Evolutionary conservation across 2,329 filamentous ascomycete species (phyloP).

Genomic region (Cryphonectria radicalis): DNA sequence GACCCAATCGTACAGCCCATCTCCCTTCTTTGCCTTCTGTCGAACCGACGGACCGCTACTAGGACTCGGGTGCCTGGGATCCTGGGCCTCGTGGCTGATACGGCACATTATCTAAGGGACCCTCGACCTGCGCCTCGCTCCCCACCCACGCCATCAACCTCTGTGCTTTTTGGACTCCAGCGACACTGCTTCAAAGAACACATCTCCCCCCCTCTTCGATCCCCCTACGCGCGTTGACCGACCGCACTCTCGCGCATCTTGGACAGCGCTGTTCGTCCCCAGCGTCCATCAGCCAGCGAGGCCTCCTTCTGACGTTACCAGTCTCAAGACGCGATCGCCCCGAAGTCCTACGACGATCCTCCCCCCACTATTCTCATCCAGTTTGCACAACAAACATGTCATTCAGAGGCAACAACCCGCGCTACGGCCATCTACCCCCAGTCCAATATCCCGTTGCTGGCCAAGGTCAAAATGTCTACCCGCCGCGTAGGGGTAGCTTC

Average conservation of each 20-base stretch:
- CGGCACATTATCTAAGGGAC: not conserved
- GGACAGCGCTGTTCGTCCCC: slow-evolving; percentile 10
- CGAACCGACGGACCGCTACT: slow-evolving; percentile 4
- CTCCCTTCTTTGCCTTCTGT: not conserved
- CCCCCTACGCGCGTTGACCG: not conserved
- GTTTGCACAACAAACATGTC: slow-evolving; percentile 57
- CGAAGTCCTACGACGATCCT: slow-evolving; percentile 6
- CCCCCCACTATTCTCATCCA: not conserved
- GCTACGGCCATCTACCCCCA: slow-evolving; percentile 69
- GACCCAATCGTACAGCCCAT: slow-evolving; percentile 20
- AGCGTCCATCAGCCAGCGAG: slow-evolving; percentile 10
- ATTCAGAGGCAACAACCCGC: slow-evolving; percentile 65
- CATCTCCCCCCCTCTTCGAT: not conserved
- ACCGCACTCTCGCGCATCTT: not conserved
- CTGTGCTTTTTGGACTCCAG: slow-evolving; percentile 4
- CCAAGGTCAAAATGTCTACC: slow-evolving; percentile 45
- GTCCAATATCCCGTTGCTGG: slow-evolving; percentile 63
- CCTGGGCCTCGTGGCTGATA: slow-evolving; percentile 3
- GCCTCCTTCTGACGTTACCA: not conserved
- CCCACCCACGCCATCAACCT: slow-evolving; percentile 4
- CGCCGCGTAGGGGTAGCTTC: slow-evolving; percentile 69
- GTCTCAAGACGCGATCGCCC: not conserved
- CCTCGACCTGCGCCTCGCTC: slow-evolving; percentile 2
- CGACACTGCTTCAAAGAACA: slow-evolving; percentile 8
- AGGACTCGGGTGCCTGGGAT: slow-evolving; percentile 20